phyloP scores from a whole-genome alignment of 2,329 filamentous ascomycete genomes.

The Colletotrichum trifolii region DNA sequence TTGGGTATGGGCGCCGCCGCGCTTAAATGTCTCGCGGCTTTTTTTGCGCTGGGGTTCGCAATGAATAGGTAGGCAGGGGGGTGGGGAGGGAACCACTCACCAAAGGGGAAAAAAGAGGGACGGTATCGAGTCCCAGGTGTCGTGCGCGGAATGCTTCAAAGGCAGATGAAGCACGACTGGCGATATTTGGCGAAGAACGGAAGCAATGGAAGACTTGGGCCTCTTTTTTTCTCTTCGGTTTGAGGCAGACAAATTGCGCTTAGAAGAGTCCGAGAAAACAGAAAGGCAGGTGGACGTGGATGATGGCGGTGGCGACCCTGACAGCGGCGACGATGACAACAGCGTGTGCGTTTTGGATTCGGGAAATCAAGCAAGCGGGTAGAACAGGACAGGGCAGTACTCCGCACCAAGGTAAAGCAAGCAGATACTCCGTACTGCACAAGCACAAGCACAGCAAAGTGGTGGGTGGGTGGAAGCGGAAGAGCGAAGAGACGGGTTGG shows the following conservation, averaged over 20 bases:
- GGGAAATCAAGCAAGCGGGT: conserved; percentile 1
- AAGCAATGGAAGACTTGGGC: background rate
- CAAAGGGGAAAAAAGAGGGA: conserved; percentile 36
- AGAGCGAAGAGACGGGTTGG: conserved; percentile 33
- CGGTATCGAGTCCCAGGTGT: conserved; percentile 22
- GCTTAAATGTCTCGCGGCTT: conserved; percentile 38
- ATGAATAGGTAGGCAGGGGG: conserved; percentile 23
- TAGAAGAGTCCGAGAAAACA: too few relatives aligned
- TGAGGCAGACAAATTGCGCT: too few relatives aligned
- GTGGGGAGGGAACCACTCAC: conserved; percentile 28
- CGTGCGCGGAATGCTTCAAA: conserved; percentile 17
- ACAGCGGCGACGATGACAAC: conserved; percentile 11
- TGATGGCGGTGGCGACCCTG: conserved; percentile 10
- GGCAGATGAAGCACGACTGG: conserved; percentile 7
- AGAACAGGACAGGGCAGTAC: background rate
- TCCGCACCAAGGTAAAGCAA: too few relatives aligned
- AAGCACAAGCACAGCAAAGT: background rate
- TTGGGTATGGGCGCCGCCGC: conserved; percentile 35
- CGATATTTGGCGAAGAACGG: background rate
- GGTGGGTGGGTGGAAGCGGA: conserved; percentile 19
- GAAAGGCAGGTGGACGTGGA: background rate
- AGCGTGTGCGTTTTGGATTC: conserved; percentile 31
- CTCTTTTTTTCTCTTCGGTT: background rate
- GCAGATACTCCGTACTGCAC: too few relatives aligned
- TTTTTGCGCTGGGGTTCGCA: conserved; percentile 36